phyloP scores from a whole-genome alignment of 371 early-diverging fungal species.

The Choanephora cucurbitarum region DNA sequence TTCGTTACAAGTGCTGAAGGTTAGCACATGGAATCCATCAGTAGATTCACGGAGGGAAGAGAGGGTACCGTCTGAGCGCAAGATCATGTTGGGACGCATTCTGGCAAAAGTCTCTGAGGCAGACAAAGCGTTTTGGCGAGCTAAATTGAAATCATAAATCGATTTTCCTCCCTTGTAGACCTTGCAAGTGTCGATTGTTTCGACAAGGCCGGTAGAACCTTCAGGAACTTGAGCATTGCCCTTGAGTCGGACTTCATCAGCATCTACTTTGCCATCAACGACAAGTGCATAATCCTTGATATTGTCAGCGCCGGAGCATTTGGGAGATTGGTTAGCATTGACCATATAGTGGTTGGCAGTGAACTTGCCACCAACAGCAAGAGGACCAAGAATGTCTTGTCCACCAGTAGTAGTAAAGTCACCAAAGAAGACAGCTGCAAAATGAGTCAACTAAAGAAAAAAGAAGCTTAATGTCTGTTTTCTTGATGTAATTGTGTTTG shows the following conservation, averaged over 20 bases:
- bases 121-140: neutral
- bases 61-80: neutral
- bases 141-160: neutral
- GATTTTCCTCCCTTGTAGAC: neutral
- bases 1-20: constrained; percentile 5
- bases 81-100: neutral
- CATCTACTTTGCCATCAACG: constrained; percentile 7
- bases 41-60: neutral
- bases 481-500: no score
- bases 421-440: constrained; percentile 18
- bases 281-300: constrained; percentile 12
- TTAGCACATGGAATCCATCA: constrained; percentile 2
- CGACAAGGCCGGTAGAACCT: neutral
- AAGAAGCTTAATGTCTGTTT: neutral
- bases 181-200: neutral
- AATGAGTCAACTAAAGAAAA: neutral
- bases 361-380: constrained; percentile 17
- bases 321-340: constrained; percentile 4
- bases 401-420: constrained; percentile 10
- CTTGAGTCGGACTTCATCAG: constrained; percentile 10
- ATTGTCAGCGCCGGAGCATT: constrained; percentile 3
- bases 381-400: constrained; percentile 16
- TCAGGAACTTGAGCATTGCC: constrained; percentile 2
- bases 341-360: constrained; percentile 10
- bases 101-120: neutral